phyloP scores from a whole-genome alignment of 352 stramenopile species.

The Pythium biforme region DNA sequence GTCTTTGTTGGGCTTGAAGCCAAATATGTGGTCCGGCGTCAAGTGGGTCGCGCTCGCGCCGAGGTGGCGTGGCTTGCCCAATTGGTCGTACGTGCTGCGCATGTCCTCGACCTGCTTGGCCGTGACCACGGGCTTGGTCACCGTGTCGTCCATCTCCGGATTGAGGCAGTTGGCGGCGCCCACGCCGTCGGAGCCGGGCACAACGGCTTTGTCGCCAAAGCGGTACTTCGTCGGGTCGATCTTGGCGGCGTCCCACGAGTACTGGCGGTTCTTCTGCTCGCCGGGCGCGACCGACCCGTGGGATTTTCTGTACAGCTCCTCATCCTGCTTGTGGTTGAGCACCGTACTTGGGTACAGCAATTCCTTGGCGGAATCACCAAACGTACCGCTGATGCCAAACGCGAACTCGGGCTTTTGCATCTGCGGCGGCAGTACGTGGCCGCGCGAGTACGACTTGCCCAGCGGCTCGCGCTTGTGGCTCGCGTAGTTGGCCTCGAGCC shows the following conservation, averaged over 20 bases:
- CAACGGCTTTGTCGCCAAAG: slow-evolving; percentile 61
- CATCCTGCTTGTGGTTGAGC: slow-evolving; percentile 58
- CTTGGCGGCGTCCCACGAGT: slow-evolving; percentile 68
- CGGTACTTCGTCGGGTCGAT: slow-evolving; percentile 69
- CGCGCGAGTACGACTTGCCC: slow-evolving; percentile 61
- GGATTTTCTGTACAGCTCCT: slow-evolving; percentile 74
- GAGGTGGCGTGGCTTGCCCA: slow-evolving; percentile 72
- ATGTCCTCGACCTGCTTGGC: slow-evolving; percentile 71
- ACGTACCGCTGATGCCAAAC: slow-evolving; percentile 63
- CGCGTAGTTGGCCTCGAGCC: slow-evolving; percentile 74
- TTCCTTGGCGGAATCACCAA: slow-evolving; percentile 83
- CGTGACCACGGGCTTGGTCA: slow-evolving; percentile 41
- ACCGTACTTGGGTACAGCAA: slow-evolving; percentile 68
- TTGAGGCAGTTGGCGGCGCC: slow-evolving; percentile 62
- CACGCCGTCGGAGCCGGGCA: slow-evolving; percentile 38
- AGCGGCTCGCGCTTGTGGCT: slow-evolving; percentile 80
- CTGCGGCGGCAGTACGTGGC: slow-evolving; percentile 61
- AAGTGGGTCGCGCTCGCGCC: slow-evolving; percentile 38
- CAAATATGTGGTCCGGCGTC: slow-evolving; percentile 60
- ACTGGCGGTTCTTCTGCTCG: slow-evolving; percentile 85
- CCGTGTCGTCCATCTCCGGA: slow-evolving; percentile 65
- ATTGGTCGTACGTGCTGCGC: slow-evolving; percentile 67
- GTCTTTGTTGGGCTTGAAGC: slow-evolving; percentile 46
- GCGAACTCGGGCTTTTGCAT: slow-evolving; percentile 57
- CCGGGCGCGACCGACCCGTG: slow-evolving; percentile 77